Conservation (phyloP, 1,139 yeast species). For the Torulaspora pretoriensis region DNA sequence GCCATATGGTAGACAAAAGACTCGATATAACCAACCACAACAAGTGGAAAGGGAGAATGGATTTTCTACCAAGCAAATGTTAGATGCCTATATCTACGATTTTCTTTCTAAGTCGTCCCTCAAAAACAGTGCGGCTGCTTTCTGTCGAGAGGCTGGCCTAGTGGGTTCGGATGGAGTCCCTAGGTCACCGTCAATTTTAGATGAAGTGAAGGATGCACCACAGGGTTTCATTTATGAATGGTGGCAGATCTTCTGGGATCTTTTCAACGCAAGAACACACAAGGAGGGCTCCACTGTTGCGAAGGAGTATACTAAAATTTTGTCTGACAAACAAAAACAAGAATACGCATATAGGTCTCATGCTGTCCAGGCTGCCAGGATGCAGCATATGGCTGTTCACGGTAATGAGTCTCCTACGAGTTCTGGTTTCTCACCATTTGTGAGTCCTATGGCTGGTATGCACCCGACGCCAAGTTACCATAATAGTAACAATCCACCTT, state of each 20-base stretch:
- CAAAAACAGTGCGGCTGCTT: conserved; percentile 65
- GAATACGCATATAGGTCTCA: conserved; percentile 49
- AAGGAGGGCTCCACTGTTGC: conserved; percentile 61
- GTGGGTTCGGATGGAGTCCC: conserved; percentile 6
- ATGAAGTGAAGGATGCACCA: conserved; percentile 53
- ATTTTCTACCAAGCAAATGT: conserved; percentile 39
- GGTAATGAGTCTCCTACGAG: conserved; percentile 25
- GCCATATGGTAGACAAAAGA: conserved; percentile 6
- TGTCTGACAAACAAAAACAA: conserved; percentile 59
- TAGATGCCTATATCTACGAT: conserved; percentile 84
- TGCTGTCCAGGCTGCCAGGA: conserved; percentile 41
- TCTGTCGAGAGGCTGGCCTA: conserved; percentile 65
- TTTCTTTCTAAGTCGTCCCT: conserved; percentile 72
- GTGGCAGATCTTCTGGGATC: conserved; percentile 98
- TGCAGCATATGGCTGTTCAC: conserved; percentile 34
- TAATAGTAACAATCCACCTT: neutral
- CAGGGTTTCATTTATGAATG: conserved; percentile 86
- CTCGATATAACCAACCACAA: conserved; percentile 4
- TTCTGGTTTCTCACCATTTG: neutral
- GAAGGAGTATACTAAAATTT: conserved; percentile 66
- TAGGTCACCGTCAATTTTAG: neutral
- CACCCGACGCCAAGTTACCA: neutral
- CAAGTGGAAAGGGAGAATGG: conserved; percentile 2
- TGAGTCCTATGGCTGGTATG: neutral
- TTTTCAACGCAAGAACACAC: conserved; percentile 74